These are phyloP conservation scores for Curvularia lunata DNA, from an alignment of 2,329 filamentous ascomycete genomes.

Conservation along the genomic window DNA sequence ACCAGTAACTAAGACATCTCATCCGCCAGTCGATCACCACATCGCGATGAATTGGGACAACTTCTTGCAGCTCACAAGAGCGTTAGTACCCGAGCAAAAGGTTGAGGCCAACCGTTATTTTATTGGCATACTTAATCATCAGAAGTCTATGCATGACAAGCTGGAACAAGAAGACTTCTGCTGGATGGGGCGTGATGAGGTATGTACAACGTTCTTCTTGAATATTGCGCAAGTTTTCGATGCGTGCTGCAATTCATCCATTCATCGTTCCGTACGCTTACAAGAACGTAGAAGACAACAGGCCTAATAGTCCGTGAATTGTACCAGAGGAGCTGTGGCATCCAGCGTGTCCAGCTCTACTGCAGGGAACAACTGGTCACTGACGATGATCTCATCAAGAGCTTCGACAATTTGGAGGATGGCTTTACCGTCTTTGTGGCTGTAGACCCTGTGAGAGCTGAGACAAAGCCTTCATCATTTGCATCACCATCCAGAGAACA, in stretches of 20 bases:
- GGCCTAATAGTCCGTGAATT: slow-evolving; percentile 26
- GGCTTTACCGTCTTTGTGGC: slow-evolving; percentile 16
- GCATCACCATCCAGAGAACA: not conserved
- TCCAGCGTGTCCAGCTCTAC: slow-evolving; percentile 23
- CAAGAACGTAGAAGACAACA: slow-evolving; percentile 27
- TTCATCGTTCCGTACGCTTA: not conserved
- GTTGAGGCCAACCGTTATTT: slow-evolving; percentile 38
- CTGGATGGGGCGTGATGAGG: slow-evolving; percentile 46
- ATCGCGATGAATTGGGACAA: slow-evolving; percentile 29
- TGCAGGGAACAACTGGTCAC: slow-evolving; percentile 16
- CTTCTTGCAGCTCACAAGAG: slow-evolving; percentile 28
- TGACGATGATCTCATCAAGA: slow-evolving; percentile 8
- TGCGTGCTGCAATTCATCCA: too few species aligned
- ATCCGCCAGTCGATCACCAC: not conserved
- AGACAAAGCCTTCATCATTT: not conserved
- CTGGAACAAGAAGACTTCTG: slow-evolving; percentile 38
- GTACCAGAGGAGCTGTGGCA: slow-evolving; percentile 20
- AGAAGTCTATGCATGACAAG: slow-evolving; percentile 19
- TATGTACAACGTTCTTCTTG: slow-evolving; percentile 21
- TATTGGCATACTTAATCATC: slow-evolving; percentile 44
- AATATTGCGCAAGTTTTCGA: not conserved
- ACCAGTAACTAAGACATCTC: not conserved
- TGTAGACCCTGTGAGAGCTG: not conserved
- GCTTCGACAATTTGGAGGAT: slow-evolving; percentile 9
- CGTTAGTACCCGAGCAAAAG: slow-evolving; percentile 22